Evolutionary conservation across 257 asterid species (phyloP), one percentile per base, ranked within the genome.

Genomic region (Paulownia fortunei): DNA sequence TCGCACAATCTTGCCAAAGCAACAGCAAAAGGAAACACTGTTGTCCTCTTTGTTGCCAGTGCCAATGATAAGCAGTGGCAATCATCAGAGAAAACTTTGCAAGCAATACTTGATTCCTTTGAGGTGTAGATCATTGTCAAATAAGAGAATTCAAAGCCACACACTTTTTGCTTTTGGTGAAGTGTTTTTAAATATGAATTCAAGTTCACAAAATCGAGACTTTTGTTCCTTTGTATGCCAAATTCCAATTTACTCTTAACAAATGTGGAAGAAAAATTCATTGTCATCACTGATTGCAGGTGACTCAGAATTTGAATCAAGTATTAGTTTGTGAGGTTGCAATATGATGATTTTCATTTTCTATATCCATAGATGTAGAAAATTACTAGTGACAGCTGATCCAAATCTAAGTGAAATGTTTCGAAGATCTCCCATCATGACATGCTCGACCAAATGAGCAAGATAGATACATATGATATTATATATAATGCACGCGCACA

Each of bases 1-100:
- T 73, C 97, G 4, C 99, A 95, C 87, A 93, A 93, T 81, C 90
- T 95, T 37, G 99, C 98, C 0, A 95, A 93, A 86, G 98, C 97
- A 23, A 93, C 98, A 15, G 99, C 98, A 0, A 95, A 90, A 83
- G 99, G 99, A 27, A 93, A 73, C 90, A 93, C 97, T 0, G 97
- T 95, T 30, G 72, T 95, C 68, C 93, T 95, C 59, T 93, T 90
- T 42, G 99, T 95, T 69, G 99, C 88, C 81, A 95, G 99, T 61
- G 99, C 98, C 72, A 90, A 46, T 62, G 99, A 95, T 69, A 95
- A 86, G 67, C 98, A 95, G 83, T 93, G 99, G 98, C 92, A 76
- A 5, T 73, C 90, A 0, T 91, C 96, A 0, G 66, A 82, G 88
- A 90, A 88, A 79, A 91, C 94, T n/a, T 77, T 95, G 85, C 86